A percentile compares a stretch with the other conserved stretches of the same genome.
phyloP scores from a whole-genome alignment of 1,284 basidiomycete species.

The Rhodotorula sp. region DNA sequence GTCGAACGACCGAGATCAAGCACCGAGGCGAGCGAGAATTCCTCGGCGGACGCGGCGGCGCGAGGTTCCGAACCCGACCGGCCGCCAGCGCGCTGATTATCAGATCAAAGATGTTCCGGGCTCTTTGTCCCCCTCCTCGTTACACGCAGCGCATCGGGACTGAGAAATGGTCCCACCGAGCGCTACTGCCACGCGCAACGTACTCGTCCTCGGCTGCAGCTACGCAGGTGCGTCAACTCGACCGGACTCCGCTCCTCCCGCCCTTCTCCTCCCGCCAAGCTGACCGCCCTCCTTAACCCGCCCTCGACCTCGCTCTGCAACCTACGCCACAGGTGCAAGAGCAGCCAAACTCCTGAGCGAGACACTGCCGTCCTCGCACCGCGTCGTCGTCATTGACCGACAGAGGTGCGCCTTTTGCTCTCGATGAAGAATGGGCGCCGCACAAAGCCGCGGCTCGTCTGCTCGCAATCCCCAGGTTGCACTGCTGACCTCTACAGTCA shows the following conservation, averaged over 20 bases:
- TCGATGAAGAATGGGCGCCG: no score
- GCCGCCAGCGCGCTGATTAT: no score
- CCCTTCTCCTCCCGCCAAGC: not conserved
- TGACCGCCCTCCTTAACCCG: not conserved
- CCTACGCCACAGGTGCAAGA: slow-evolving; percentile 27
- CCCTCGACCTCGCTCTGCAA: not conserved
- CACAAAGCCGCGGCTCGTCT: not conserved
- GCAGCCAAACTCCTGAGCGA: slow-evolving; percentile 42
- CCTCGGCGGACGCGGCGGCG: no score
- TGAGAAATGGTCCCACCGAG: not conserved
- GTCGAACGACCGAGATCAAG: no score
- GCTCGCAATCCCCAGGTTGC: not conserved
- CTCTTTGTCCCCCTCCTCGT: no score
- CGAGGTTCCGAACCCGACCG: no score
- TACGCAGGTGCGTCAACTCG: not conserved
- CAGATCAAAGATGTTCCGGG: no score
- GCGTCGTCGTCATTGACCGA: slow-evolving; percentile 44
- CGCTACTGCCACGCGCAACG: not conserved
- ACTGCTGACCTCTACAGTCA: slow-evolving; percentile 3
- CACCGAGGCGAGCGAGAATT: no score
- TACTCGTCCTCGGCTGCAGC: slow-evolving; percentile 1
- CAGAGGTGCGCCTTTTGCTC: slow-evolving; percentile 34
- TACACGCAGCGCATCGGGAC: slow-evolving; percentile 53
- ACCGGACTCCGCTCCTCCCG: not conserved
- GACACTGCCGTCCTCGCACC: slow-evolving; percentile 35